These are phyloP conservation scores for Colletotrichum lindemuthianum DNA, from an alignment of 2,329 filamentous ascomycete species.

Conservation along the genomic window DNA sequence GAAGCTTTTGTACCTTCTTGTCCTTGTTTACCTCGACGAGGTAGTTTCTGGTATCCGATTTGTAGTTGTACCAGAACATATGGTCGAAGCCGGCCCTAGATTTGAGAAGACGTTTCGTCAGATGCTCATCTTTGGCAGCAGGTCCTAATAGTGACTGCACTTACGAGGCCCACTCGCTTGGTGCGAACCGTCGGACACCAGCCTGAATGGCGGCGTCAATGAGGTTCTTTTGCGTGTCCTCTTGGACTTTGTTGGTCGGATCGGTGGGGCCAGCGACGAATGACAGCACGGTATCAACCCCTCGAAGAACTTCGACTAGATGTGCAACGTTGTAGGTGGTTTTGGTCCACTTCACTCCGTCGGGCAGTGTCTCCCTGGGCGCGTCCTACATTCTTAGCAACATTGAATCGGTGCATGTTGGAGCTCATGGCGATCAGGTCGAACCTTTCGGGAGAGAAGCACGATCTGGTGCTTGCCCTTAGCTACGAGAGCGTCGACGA, in stretches of 20 bases:
- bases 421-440: background rate
- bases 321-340: constrained; percentile 56
- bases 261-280: constrained; percentile 50
- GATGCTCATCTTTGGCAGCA: background rate
- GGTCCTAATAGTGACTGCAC: background rate
- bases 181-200: constrained; percentile 69
- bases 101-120: background rate
- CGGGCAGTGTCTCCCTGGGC: constrained; percentile 18
- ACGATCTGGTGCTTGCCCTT: constrained; percentile 62
- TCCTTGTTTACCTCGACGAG: constrained; percentile 61
- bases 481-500: constrained; percentile 60
- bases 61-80: constrained; percentile 61
- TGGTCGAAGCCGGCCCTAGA: constrained; percentile 41
- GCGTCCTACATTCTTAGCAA: constrained; percentile 37
- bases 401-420: background rate
- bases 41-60: constrained; percentile 60
- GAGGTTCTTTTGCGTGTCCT: constrained; percentile 60
- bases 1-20: constrained; percentile 46
- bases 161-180: constrained; percentile 65
- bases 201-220: constrained; percentile 69
- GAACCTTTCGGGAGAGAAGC: constrained; percentile 59
- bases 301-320: constrained; percentile 52
- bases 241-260: constrained; percentile 53
- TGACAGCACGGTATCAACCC: constrained; percentile 63
- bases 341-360: constrained; percentile 50